Conservation (phyloP, 2,329 filamentous ascomycete genomes). For the Cryphonectria carpinicola region DNA sequence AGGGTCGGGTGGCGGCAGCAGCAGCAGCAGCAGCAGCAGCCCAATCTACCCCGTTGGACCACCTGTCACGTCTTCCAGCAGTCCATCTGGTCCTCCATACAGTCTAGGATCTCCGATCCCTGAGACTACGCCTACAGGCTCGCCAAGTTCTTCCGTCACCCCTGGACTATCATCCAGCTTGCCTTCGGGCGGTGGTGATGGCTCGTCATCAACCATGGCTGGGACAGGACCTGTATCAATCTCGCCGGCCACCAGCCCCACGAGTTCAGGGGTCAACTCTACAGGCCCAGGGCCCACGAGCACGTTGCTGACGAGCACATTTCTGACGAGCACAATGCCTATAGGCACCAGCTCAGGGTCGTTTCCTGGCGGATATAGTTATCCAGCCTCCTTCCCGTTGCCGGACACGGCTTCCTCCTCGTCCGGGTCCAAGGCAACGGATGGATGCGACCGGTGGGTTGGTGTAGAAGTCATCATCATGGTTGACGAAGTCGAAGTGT, state of each 20-base stretch:
- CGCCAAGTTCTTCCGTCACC: not conserved
- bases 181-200: not conserved
- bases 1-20: not conserved
- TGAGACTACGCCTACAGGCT: not conserved
- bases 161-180: not conserved
- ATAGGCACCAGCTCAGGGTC: not conserved
- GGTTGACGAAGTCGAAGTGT: slow-evolving; percentile 28
- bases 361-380: slow-evolving; percentile 21
- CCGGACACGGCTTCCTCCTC: slow-evolving; percentile 15
- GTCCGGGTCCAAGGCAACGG: slow-evolving; percentile 12
- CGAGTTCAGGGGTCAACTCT: not conserved
- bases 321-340: slow-evolving; percentile 6
- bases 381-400: slow-evolving; percentile 18
- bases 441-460: slow-evolving; percentile 25
- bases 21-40: not conserved
- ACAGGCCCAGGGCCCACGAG: slow-evolving; percentile 11
- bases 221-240: not conserved
- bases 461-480: slow-evolving; percentile 29
- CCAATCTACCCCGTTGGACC: not conserved
- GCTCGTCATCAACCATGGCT: not conserved
- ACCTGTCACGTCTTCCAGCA: not conserved
- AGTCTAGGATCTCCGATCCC: not conserved
- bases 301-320: slow-evolving; percentile 16
- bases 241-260: slow-evolving; percentile 13
- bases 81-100: not conserved